These are phyloP conservation scores for Starmerella scarabaei DNA, from an alignment of 805 yeast genomes.

Conservation along the genomic window DNA sequence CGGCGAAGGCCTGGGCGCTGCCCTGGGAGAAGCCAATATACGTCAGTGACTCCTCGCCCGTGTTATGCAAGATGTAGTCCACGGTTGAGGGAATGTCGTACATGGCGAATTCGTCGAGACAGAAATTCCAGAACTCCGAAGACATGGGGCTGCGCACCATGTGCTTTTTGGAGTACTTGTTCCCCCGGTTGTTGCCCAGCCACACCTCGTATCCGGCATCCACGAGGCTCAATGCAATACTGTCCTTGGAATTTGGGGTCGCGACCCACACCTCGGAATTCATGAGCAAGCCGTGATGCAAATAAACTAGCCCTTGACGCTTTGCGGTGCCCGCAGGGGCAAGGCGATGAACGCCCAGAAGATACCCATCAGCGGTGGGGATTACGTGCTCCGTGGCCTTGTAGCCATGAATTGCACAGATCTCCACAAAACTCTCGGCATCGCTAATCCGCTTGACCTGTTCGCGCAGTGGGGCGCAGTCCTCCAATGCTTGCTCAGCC, in stretches of 20 bases:
- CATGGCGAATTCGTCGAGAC: constrained; percentile 81
- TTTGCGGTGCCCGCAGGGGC: constrained; percentile 10
- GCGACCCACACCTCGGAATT: constrained; percentile 72
- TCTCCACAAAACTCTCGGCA: constrained; percentile 38
- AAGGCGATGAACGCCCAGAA: constrained; percentile 63
- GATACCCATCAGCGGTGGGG: constrained; percentile 60
- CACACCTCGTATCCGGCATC: constrained; percentile 88
- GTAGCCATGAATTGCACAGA: constrained; percentile 59
- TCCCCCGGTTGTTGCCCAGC: constrained; percentile 91
- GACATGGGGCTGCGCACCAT: constrained; percentile 32
- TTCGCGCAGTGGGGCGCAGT: constrained; percentile 4
- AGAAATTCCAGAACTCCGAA: constrained; percentile 71
- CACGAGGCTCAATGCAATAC: constrained; percentile 63
- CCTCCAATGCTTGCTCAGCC: constrained; percentile 9
- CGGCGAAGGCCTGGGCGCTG: constrained; percentile 83
- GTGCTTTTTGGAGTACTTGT: constrained; percentile 83
- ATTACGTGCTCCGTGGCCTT: constrained; percentile 65
- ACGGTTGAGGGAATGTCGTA: constrained; percentile 80
- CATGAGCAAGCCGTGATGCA: constrained; percentile 89
- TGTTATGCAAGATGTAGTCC: constrained; percentile 49
- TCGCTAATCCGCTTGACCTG: constrained; percentile 9
- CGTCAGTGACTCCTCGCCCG: constrained; percentile 36
- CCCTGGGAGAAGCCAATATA: constrained; percentile 92
- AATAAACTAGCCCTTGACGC: constrained; percentile 43
- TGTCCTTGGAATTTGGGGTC: constrained; percentile 34